These are phyloP conservation scores for Pilasporangium apinafurcum DNA, from an alignment of 352 stramenopile species.

Conservation along the genomic window DNA sequence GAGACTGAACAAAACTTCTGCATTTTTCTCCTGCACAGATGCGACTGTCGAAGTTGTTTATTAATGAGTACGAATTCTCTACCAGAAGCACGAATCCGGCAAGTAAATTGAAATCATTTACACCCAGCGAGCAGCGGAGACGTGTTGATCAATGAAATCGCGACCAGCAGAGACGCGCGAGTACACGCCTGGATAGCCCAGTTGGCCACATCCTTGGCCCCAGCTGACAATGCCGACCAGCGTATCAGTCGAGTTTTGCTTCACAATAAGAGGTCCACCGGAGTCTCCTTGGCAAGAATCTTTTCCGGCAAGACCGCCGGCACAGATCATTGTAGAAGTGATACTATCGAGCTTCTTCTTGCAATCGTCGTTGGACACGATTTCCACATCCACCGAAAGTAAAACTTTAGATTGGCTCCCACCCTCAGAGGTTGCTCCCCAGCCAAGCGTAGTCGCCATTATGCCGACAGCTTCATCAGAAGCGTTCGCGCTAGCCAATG, in stretches of 20 bases:
- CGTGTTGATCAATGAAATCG: conserved; percentile 23
- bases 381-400: no score
- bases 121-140: no score
- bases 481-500: no score
- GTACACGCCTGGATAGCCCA: conserved; percentile 27
- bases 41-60: no score
- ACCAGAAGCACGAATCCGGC: no score
- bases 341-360: conserved; percentile 5
- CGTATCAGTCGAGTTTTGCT: background rate
- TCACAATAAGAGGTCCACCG: conserved; percentile 22
- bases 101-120: no score
- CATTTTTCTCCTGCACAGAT: no score
- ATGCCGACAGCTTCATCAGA: conserved; percentile 5
- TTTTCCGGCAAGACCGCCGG: conserved; percentile 22
- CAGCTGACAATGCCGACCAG: conserved; percentile 27
- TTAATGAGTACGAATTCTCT: no score
- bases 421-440: no score
- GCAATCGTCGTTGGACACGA: conserved; percentile 16
- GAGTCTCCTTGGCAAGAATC: conserved; percentile 37
- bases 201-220: conserved; percentile 21
- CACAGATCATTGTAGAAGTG: conserved; percentile 24
- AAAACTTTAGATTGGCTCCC: no score
- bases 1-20: no score
- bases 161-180: conserved; percentile 10
- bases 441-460: conserved; percentile 13